Conservation (phyloP, 331 rosid genomes). For the Rhamnella rubrinervis region DNA sequence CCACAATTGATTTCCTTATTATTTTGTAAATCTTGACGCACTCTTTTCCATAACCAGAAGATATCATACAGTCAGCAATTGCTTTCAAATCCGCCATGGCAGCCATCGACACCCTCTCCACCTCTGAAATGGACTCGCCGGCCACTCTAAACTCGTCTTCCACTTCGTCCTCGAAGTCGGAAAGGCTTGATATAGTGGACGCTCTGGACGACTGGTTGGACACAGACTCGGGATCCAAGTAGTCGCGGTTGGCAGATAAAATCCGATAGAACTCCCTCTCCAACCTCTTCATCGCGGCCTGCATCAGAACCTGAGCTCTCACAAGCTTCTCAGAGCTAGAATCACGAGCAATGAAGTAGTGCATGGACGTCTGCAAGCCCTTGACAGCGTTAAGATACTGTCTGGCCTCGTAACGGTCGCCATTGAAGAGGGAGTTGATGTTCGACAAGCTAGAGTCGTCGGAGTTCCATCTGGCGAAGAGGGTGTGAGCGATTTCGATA, state of each 20-base stretch:
- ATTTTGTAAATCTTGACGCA: slow-evolving; percentile 50
- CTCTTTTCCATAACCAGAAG: slow-evolving; percentile 66
- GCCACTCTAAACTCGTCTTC: slow-evolving; percentile 42
- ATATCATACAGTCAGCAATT: slow-evolving; percentile 70
- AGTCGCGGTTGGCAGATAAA: slow-evolving; percentile 41
- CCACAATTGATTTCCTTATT: slow-evolving; percentile 58
- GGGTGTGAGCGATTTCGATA: slow-evolving; percentile 49
- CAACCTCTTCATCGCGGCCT: slow-evolving; percentile 63
- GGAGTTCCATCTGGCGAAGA: slow-evolving; percentile 61
- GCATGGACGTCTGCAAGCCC: slow-evolving; percentile 72
- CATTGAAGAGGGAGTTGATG: slow-evolving; percentile 43
- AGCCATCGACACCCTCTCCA: slow-evolving; percentile 39
- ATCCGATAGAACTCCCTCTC: slow-evolving; percentile 62
- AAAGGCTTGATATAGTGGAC: slow-evolving; percentile 43
- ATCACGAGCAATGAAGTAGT: slow-evolving; percentile 33
- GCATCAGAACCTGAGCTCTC: slow-evolving; percentile 56
- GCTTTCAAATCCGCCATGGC: slow-evolving; percentile 65
- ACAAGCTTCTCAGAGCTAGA: slow-evolving; percentile 43
- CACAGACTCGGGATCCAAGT: slow-evolving; percentile 49
- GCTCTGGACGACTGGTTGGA: slow-evolving; percentile 45
- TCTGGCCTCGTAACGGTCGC: slow-evolving; percentile 57
- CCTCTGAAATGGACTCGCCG: slow-evolving; percentile 26
- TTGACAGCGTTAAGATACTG: slow-evolving; percentile 54
- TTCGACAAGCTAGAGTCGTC: neutral
- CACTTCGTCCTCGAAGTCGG: slow-evolving; percentile 55